Evolutionary conservation across 768 basidiomycete genomes (phyloP), one percentile per base, ranked within the genome.

Genomic region (Tricholoma hemisulphureum): DNA sequence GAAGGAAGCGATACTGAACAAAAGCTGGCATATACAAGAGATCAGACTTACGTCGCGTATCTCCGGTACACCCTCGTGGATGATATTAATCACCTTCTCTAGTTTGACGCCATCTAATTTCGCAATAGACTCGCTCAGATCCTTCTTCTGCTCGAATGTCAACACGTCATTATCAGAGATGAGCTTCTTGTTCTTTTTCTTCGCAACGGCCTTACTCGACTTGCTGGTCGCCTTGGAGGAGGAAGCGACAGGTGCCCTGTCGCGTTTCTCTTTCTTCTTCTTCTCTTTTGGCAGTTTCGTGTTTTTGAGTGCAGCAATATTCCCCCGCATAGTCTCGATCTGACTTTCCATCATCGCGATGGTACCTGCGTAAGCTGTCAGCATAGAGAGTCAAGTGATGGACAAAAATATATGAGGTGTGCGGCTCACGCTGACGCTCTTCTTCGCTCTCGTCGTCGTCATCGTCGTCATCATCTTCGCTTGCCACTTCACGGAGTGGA

Each of bases 121-220:
- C 59, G 83, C 82, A 63, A 99, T 99, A 52, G 94, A 91, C 73
- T 98, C 95, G 67, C 95, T 96, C 56, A 99, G 78, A 69, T 98
- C 94, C 74, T 97, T 95, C 88, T 99, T 99, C 79, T 98, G 96
- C 63, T 94, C 93, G 70, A 96, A 92, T 52, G 92, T 89, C 34
- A 98, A 80, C 48, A 88, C 86, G 57, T 94, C 91, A 65, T 92
- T 89, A 63, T 93, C 90, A 9, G 82, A 74, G 43, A 85, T 71
- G 35, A 79, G 78, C 70, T 89, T 89, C 79, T 90, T 91, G 31
- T 73, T 63, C 66, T 81, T 84, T 73, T 86, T 87, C 75, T 85
- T 86, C 37, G 78, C 65, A 13, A 77, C 69, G 6, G 76, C 64
- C 65, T 83, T 84, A 24, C 79, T 61, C 13, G 73, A 74, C 62